A percentile compares a stretch with the other conserved stretches of the same genome.
phyloP scores from a whole-genome alignment of 257 asterid species.

The Leptodermis oblonga region DNA sequence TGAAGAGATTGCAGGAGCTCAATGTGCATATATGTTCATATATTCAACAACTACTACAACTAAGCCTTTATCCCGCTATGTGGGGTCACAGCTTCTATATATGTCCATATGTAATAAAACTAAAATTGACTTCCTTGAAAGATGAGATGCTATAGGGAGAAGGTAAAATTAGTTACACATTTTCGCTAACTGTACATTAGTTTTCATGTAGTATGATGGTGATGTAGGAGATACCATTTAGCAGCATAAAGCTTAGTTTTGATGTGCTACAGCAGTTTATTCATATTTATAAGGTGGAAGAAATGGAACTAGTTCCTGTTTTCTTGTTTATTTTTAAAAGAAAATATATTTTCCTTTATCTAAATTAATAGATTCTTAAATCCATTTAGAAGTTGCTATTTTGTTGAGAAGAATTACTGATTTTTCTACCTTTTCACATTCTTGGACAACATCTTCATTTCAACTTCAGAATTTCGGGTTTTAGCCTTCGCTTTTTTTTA shows the following conservation, averaged over 20 bases:
- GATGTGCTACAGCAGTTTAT: not conserved
- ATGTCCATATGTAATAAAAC: too few species aligned
- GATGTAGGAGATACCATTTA: too few species aligned
- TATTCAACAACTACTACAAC: too few species aligned
- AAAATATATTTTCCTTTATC: not conserved
- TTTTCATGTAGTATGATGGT: not conserved
- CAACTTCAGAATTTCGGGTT: not conserved
- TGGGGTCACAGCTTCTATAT: too few species aligned
- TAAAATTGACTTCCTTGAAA: too few species aligned
- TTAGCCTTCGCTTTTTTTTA: not conserved
- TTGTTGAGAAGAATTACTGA: not conserved
- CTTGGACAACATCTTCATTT: not conserved
- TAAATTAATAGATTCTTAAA: too few species aligned
- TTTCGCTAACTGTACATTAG: too few species aligned
- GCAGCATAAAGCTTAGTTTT: too few species aligned
- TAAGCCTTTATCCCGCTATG: too few species aligned
- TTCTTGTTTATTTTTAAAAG: not conserved
- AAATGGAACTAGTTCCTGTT: not conserved
- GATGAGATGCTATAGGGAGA: too few species aligned
- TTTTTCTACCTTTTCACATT: not conserved
- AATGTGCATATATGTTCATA: too few species aligned
- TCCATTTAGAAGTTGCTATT: not conserved
- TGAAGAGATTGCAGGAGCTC: not conserved
- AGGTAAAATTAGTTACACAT: too few species aligned
- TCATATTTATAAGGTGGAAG: not conserved